A percentile compares a stretch with the other conserved stretches of the same genome.
These are phyloP conservation scores for Claviceps lovelessii DNA, from an alignment of 2,329 filamentous ascomycete species.

Conservation along the genomic window DNA sequence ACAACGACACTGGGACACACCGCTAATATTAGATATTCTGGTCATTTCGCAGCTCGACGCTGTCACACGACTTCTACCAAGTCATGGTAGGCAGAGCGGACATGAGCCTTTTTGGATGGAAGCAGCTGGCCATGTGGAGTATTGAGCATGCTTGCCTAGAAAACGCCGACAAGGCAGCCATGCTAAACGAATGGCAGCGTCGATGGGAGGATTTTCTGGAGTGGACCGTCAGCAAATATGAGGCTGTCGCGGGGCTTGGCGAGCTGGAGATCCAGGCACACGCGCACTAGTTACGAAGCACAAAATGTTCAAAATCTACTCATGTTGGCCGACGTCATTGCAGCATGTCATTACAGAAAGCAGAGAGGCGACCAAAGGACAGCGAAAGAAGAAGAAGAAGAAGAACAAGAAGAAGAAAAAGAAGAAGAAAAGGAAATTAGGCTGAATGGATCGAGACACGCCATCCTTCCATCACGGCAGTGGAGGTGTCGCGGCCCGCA, in stretches of 20 bases:
- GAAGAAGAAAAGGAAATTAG: no score
- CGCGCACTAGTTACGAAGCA: no score
- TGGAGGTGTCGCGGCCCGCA: neutral
- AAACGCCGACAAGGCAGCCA: constrained; percentile 22
- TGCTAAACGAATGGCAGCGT: constrained; percentile 31
- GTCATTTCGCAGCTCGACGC: constrained; percentile 38
- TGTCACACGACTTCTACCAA: constrained; percentile 68
- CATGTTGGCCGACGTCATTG: no score
- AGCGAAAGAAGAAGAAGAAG: no score
- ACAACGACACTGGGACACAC: neutral
- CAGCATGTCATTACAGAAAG: no score
- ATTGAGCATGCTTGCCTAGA: constrained; percentile 44
- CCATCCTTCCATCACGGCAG: neutral
- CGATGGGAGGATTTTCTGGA: constrained; percentile 46
- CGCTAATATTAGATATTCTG: neutral
- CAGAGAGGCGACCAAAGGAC: neutral
- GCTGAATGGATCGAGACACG: neutral
- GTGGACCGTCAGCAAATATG: constrained; percentile 32
- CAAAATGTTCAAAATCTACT: no score
- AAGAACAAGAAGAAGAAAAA: no score
- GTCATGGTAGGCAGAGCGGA: constrained; percentile 52
- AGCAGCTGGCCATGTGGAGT: constrained; percentile 51
- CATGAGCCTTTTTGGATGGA: constrained; percentile 57
- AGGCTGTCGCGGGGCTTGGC: constrained; percentile 8
- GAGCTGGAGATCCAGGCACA: neutral